Evolutionary conservation across 1,284 basidiomycete species (phyloP).

Genomic region (Tilletia walkeri): DNA sequence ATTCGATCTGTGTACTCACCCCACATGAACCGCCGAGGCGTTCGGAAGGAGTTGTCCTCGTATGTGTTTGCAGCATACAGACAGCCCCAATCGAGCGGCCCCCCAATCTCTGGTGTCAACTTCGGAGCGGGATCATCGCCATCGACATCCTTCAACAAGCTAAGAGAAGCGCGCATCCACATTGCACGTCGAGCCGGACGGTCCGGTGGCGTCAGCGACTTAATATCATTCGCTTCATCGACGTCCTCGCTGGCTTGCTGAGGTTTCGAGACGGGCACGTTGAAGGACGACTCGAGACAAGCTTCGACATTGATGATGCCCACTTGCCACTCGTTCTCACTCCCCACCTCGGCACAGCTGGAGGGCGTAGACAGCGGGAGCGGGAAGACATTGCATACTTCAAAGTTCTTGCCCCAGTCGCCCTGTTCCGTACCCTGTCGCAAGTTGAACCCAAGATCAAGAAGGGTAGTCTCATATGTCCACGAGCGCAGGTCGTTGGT

Average conservation of each 20-base stretch:
- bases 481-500: constrained; percentile 31
- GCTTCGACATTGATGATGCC: constrained; percentile 1
- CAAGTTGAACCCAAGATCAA: not conserved
- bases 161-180: not conserved
- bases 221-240: not conserved
- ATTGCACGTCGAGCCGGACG: not conserved
- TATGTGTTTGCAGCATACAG: constrained; percentile 41
- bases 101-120: constrained; percentile 29
- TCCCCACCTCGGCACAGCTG: not conserved
- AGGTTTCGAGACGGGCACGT: not conserved
- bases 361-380: constrained; percentile 9
- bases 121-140: not conserved
- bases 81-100: constrained; percentile 37
- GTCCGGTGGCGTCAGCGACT: not conserved
- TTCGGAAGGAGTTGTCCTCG: constrained; percentile 23
- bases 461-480: constrained; percentile 32
- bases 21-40: constrained; percentile 35
- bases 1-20: constrained; percentile 13
- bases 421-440: constrained; percentile 27
- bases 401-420: constrained; percentile 44
- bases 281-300: not conserved
- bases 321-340: not conserved
- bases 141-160: not conserved
- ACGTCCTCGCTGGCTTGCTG: not conserved
- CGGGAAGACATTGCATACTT: constrained; percentile 41